A percentile compares a stretch with the other conserved stretches of the same genome.
phyloP scores from a whole-genome alignment of 495 filamentous ascomycete species.

The Penicillium macrosclerotiorum region DNA sequence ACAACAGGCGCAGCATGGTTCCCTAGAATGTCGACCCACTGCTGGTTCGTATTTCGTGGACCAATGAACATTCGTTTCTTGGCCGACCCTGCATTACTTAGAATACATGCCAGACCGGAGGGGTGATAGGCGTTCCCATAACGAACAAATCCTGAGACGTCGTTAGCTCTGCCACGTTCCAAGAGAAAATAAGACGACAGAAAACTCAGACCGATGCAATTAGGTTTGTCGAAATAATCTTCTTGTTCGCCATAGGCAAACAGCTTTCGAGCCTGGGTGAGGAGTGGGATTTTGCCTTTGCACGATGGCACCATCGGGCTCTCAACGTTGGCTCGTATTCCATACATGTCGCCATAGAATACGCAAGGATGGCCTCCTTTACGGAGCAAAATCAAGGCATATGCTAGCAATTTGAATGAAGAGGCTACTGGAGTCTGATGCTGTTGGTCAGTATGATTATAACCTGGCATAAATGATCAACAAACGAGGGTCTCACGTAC shows the following conservation, averaged over 20 bases:
- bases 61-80: conserved; percentile 64
- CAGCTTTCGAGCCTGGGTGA: conserved; percentile 62
- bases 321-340: conserved; percentile 50
- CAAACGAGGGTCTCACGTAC: conserved; percentile 21
- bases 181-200: not conserved
- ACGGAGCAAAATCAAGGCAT: conserved; percentile 65
- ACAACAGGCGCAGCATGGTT: conserved; percentile 41
- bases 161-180: conserved; percentile 7
- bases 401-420: conserved; percentile 60
- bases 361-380: conserved; percentile 64
- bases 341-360: conserved; percentile 75
- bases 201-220: conserved; percentile 56
- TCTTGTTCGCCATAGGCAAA: conserved; percentile 67
- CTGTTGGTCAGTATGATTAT: conserved; percentile 6
- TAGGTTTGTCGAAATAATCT: conserved; percentile 65
- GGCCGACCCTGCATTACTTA: conserved; percentile 50
- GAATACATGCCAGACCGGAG: conserved; percentile 56
- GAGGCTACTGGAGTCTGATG: conserved; percentile 45
- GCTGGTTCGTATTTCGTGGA: conserved; percentile 50
- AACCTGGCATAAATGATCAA: not conserved
- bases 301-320: conserved; percentile 57
- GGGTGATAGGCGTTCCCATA: conserved; percentile 53
- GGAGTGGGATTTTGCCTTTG: conserved; percentile 55
- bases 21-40: conserved; percentile 63
- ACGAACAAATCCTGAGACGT: conserved; percentile 53